Base-by-base conservation (phyloP, 2,329 filamentous ascomycete genomes). In the Blastomyces emzantsi region DNA sequence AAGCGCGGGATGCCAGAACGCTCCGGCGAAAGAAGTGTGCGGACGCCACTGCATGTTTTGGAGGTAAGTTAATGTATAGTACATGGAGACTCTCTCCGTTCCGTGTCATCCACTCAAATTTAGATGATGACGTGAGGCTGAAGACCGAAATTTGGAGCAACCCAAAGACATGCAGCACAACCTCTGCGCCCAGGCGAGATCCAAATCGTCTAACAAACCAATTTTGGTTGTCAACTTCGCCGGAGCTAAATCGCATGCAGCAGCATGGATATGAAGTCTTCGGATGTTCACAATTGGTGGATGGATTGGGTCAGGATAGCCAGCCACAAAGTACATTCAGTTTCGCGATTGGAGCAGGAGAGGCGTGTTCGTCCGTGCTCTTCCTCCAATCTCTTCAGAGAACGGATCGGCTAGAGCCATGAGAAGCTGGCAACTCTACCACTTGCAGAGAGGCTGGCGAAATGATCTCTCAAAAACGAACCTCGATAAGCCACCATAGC, bases 181-280 rank as follows among this genome's bases (percentile, higher is more conserved):
- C 9, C 58, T 22, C 47, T n/a, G 19, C 7, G 9, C 36, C 25
- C 45, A 49, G 58, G 25, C 43, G 28, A 33, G 7, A 13, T 60
- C 49, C 43, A 49, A 60, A 60, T 60, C 19, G 15, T 25, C 30
- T 43, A 49, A 22, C 57, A 22, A 60, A 60, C 25, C 58, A 60
- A 33, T 22, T 36, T 60, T 43, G 9, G 36, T 33, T 28, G 28
- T 36, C 28, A 43, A 25, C n/a, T 28, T 43, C 17, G 4, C 15
- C 17, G 58, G 45, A 15, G 6, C 39, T 13, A 60, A 58, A 58
- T 4, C 6, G n/a, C n/a, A 19, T 43, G n/a, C 41, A 33, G 7
- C 17, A 49, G 43, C 58, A 49, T 36, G 41, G 28, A 22, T 49
- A 33, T 36, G 43, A 17, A 51, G n/a, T 9, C 8, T 13, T 47